A percentile compares a stretch with the other conserved stretches of the same genome.
Evolutionary conservation across 495 filamentous ascomycete genomes (phyloP).

Genomic region (Aspergillus asperescens): DNA sequence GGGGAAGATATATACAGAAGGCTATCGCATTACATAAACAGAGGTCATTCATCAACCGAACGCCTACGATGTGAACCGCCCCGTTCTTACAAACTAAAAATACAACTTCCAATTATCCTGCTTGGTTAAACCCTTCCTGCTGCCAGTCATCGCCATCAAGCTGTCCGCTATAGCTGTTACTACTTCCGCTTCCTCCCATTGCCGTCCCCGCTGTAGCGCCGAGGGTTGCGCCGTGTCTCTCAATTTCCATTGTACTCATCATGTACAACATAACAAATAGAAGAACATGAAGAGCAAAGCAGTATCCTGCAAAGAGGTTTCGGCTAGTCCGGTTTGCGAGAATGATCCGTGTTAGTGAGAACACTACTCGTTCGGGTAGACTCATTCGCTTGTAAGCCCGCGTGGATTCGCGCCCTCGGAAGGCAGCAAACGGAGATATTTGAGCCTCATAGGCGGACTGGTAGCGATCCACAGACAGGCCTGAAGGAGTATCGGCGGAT

Average conservation of each 20-base stretch:
- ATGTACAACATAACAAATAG: constrained; percentile 83
- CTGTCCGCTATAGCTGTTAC: constrained; percentile 31
- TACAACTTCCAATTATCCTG: constrained; percentile 16
- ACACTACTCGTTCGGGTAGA: constrained; percentile 81
- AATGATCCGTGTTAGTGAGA: constrained; percentile 84
- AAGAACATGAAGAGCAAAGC: constrained; percentile 78
- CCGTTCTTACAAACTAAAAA: neutral
- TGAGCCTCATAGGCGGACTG: constrained; percentile 90
- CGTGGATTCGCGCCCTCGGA: constrained; percentile 83
- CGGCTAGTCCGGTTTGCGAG: constrained; percentile 84
- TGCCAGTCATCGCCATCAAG: constrained; percentile 56
- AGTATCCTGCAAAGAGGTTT: constrained; percentile 95
- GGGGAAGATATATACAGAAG: neutral
- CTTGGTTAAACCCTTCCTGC: constrained; percentile 51
- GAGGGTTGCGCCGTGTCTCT: constrained; percentile 48
- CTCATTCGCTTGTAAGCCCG: constrained; percentile 95
- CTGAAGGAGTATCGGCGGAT: constrained; percentile 54
- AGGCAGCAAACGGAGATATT: constrained; percentile 92
- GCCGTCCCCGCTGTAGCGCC: constrained; percentile 42
- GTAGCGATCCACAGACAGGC: constrained; percentile 77
- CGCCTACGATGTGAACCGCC: neutral
- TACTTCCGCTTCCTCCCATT: constrained; percentile 29
- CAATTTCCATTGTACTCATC: constrained; percentile 61
- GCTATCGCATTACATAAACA: neutral
- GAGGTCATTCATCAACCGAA: neutral